These are phyloP conservation scores for Daldinia grandis DNA, from an alignment of 495 filamentous ascomycete species.

Conservation along the genomic window DNA sequence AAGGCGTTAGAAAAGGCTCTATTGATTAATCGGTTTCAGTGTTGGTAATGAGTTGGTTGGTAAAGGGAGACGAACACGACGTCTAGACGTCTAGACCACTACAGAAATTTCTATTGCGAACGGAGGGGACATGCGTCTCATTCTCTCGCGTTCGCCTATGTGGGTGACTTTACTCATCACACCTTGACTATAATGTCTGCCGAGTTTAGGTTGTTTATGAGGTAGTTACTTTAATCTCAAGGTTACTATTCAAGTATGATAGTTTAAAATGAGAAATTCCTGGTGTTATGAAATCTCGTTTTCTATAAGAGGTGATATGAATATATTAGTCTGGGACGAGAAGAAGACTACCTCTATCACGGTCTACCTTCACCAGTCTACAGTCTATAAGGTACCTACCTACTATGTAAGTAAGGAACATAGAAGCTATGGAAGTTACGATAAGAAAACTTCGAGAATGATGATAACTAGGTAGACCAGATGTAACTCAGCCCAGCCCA, in stretches of 20 bases:
- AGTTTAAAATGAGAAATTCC: neutral
- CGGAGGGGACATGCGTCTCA: neutral
- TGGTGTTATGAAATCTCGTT: neutral
- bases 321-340: too few species aligned
- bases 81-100: neutral
- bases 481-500: neutral
- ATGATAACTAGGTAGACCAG: neutral
- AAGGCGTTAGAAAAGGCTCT: constrained; percentile 30
- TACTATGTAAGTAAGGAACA: too few species aligned
- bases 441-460: neutral
- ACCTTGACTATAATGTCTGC: constrained; percentile 1
- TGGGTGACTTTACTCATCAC: neutral
- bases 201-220: neutral
- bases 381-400: too few species aligned
- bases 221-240: neutral
- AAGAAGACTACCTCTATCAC: too few species aligned
- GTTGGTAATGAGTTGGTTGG: constrained; percentile 23
- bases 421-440: neutral
- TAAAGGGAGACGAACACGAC: neutral
- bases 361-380: too few species aligned
- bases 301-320: neutral
- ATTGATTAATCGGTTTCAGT: constrained; percentile 7
- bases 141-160: constrained; percentile 2
- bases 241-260: constrained; percentile 9
- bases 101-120: neutral